These are phyloP conservation scores for Lactuca sativa DNA, from an alignment of 129 eudicot species.

Conservation along the genomic window DNA sequence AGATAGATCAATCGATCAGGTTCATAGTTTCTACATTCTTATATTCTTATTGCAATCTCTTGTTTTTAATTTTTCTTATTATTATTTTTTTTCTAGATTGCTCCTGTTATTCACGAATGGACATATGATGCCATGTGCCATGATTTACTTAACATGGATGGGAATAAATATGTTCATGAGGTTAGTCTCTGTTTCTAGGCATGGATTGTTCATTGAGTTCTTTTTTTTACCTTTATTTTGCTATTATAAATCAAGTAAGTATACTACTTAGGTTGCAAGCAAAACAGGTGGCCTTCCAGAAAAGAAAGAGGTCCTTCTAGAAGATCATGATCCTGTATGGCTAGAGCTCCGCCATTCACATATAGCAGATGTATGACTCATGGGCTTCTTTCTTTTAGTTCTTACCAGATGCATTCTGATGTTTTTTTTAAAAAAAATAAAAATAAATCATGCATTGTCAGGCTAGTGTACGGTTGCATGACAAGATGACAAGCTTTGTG, in stretches of 20 bases:
- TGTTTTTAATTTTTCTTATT: background rate
- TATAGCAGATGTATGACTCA: slow-evolving; percentile 84
- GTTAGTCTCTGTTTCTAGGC: slow-evolving; percentile 37
- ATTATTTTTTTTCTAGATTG: slow-evolving; percentile 51
- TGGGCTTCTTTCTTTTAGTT: background rate
- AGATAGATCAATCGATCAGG: slow-evolving; percentile 95
- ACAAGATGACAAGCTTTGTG: slow-evolving; percentile 86
- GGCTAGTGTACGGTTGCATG: slow-evolving; percentile 97
- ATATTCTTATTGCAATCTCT: slow-evolving; percentile 4
- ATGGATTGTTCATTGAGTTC: too few relatives aligned
- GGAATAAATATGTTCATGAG: slow-evolving; percentile 94
- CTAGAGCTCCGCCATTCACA: slow-evolving; percentile 97
- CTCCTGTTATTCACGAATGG: slow-evolving; percentile 97
- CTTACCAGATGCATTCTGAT: background rate
- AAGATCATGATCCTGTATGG: slow-evolving; percentile 97
- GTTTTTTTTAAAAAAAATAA: too few relatives aligned
- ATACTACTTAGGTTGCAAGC: slow-evolving; percentile 72
- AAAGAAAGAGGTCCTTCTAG: slow-evolving; percentile 93
- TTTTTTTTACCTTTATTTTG: slow-evolving; percentile 21
- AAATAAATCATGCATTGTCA: slow-evolving; percentile 44
- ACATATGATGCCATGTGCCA: slow-evolving; percentile 99
- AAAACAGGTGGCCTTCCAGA: slow-evolving; percentile 79
- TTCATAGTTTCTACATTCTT: slow-evolving; percentile 19
- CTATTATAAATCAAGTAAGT: slow-evolving; percentile 34
- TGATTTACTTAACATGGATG: slow-evolving; percentile 84